Evolutionary conservation across 768 basidiomycete species (phyloP), one percentile per base, ranked within the genome.

Genomic region (Sutorius australiensis): DNA sequence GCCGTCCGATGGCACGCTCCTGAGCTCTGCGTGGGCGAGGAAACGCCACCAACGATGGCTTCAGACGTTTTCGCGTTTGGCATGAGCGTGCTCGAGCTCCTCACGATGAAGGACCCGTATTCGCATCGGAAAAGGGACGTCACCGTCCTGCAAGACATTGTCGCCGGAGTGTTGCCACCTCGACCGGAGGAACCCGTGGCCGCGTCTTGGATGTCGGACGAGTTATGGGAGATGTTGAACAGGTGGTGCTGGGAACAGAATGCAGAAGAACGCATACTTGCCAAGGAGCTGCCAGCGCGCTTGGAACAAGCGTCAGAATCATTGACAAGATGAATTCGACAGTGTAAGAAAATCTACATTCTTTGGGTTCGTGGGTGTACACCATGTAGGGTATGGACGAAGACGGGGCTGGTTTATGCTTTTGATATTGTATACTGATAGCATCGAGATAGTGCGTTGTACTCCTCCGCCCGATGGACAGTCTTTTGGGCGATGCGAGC

Each of bases 1-100:
- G 76, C 76, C 50, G 73, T 79, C 33, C 76, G 84, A 9, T 86
- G 83, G 82, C 71, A 81, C 30, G 81, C 84, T 8, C 84, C 84
- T 1, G 83, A 84, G 60, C 67, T 84, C 46, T 78, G 78, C 46
- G 68, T 75, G 16, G 76, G 75, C n/a, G 72, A 69, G 9, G 67
- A 72, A 11, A 55, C 63, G 38, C 67, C 69, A 37, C 76, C 77
- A 0, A 80, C 79, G 10, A 75, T 68, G 61, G 68, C 70, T 40
- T 74, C 78, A 12, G 84, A 85, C 59, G 69, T 77, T 0, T 85
- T 83, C 55, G 80, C 81, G 3, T 85, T 76, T 49, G 78, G 76
- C 11, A 85, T 85, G 84, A 74, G 79, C 12, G 72, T 80, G 32
- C 71, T 85, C 24, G 83, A 85, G 57, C 74, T 83, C 45, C 61